Evolutionary conservation across 2,329 filamentous ascomycete species (phyloP), one percentile per base, ranked within the genome.

Genomic region (Cladosporium velox): DNA sequence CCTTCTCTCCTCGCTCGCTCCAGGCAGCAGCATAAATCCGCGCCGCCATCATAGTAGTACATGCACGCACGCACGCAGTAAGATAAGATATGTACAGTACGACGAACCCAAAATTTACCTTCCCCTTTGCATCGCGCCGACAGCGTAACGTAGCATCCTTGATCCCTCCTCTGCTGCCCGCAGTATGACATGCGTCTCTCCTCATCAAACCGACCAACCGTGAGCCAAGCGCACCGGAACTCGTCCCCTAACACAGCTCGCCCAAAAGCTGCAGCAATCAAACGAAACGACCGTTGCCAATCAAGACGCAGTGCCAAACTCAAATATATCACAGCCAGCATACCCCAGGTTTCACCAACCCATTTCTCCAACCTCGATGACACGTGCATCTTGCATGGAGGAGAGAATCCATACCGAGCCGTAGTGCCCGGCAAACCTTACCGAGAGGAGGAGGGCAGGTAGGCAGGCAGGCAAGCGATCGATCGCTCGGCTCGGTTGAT

Each of bases 101-200:
- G n/a, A 3, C 7, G 15, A n/a, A n/a, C 18, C n/a, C 24, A 24
- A n/a, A 44, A 44, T 44, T 47, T 11, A 47, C 41, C n/a, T 47
- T 47, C n/a, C 41, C 41, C 41, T 47, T 47, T 10, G 41, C 41
- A 24, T 47, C 41, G 41, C n/a, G 41, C n/a, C 41, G 41, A 47
- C 41, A 21, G 41, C 41, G n/a, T 12, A 47, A 47, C 41, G 41
- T 47, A 47, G 41, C n/a, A 47, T 47, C 41, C 41, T 21, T 47
- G 49, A 30, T 28, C 49, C 30, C 30, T 34, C 15, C 38, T 32
- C 30, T 24, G 30, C 30, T 55, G 30, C 38, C 49, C 52, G 64
- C 47, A 54, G 57, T 34, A 60, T 44, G 59, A 62, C 59, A 62
- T 62, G 59, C 59, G n/a, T 52, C 47, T 38, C 7, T 18, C 51